Conservation (phyloP, 2,329 filamentous ascomycete genomes). For the Penicillium decumbens region DNA sequence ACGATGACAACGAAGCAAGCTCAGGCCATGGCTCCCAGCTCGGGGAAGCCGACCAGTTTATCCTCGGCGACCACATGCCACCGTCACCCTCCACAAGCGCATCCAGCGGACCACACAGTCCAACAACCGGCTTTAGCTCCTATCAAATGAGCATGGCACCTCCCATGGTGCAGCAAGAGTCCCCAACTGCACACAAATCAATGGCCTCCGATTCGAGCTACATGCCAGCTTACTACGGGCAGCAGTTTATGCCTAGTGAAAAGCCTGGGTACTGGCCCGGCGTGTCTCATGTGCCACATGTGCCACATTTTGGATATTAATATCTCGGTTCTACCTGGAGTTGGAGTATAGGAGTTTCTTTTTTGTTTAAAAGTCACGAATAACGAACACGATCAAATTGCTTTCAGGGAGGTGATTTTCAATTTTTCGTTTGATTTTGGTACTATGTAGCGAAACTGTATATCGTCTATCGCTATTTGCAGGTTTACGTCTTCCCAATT, state of each 20-base stretch:
- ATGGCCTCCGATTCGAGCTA: slow-evolving; percentile 11
- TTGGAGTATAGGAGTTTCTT: neutral
- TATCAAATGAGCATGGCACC: slow-evolving; percentile 10
- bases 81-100: slow-evolving; percentile 21
- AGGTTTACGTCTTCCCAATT: neutral
- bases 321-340: neutral
- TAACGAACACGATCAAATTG: slow-evolving; percentile 3
- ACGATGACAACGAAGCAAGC: slow-evolving; percentile 1
- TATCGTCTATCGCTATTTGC: neutral
- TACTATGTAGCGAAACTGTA: neutral
- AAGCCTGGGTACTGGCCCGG: slow-evolving; percentile 18
- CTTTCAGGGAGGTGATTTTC: neutral
- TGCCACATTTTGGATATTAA: slow-evolving; percentile 19
- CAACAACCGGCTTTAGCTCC: slow-evolving; percentile 11
- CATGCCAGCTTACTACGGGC: slow-evolving; percentile 15
- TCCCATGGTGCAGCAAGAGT: slow-evolving; percentile 9
- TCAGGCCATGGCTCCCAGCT: slow-evolving; percentile 1
- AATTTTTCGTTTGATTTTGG: neutral
- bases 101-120: slow-evolving; percentile 21
- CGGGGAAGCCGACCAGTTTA: slow-evolving; percentile 7
- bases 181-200: slow-evolving; percentile 6
- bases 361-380: slow-evolving; percentile 3
- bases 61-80: slow-evolving; percentile 6
- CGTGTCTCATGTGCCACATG: slow-evolving; percentile 8
- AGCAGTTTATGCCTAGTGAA: slow-evolving; percentile 11